Conservation (phyloP, 768 basidiomycete species). For the Phylloporus rhodoxanthus region DNA sequence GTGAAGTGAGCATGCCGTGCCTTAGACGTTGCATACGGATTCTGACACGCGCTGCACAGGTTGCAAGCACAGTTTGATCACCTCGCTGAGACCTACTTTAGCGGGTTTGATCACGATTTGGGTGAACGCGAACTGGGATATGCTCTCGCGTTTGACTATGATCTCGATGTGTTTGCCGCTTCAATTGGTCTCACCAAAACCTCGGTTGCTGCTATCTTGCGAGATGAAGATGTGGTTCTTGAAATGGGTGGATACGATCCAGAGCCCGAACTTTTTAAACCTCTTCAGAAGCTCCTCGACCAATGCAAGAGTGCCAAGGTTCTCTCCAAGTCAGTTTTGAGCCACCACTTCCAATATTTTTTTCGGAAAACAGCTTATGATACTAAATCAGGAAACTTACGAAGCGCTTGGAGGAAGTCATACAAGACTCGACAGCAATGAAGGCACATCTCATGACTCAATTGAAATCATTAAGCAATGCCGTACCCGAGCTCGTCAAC, state of each 20-base stretch:
- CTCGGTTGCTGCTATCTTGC: constrained; percentile 61
- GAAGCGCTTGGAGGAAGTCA: constrained; percentile 77
- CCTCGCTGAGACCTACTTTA: constrained; percentile 82
- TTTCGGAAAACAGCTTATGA: constrained; percentile 1
- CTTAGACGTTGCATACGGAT: neutral
- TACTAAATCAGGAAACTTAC: constrained; percentile 71
- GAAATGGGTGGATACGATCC: constrained; percentile 75
- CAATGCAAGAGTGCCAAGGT: constrained; percentile 77
- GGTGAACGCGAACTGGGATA: constrained; percentile 87
- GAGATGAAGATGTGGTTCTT: constrained; percentile 72
- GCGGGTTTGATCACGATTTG: constrained; percentile 75
- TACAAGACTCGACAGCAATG: constrained; percentile 64
- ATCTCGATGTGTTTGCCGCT: constrained; percentile 90
- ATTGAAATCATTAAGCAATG: constrained; percentile 64
- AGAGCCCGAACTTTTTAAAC: constrained; percentile 70
- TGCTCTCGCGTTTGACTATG: constrained; percentile 76
- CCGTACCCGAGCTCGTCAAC: constrained; percentile 77
- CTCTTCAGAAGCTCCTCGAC: constrained; percentile 76
- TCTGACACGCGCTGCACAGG: constrained; percentile 38
- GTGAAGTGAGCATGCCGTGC: constrained; percentile 60
- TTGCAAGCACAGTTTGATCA: constrained; percentile 93
- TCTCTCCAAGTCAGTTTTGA: constrained; percentile 58
- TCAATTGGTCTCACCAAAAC: constrained; percentile 89
- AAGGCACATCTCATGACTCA: constrained; percentile 66
- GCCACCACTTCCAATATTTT: neutral